Base-by-base conservation (phyloP, 345 rosid genomes). In the Geranium brycei region DNA sequence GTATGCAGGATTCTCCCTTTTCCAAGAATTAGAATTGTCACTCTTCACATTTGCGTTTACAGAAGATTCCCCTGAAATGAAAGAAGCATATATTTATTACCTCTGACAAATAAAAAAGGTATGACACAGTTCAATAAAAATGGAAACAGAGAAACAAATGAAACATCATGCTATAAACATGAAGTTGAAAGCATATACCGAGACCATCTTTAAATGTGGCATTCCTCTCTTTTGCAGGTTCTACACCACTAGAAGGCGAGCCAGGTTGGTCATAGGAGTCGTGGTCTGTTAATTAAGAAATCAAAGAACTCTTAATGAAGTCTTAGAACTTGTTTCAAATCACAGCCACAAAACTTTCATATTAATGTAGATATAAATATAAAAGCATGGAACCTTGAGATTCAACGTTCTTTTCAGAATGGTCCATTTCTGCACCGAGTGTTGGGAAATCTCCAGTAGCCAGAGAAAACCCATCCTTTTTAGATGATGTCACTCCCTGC, bases 381-480 rank as follows among this genome's bases (percentile, higher is more conserved):
- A 47, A 17, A 64, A 19, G 60, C 51, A 75, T 61, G 14, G 64
- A 68, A 93, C 97, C 99, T 87, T 84, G 86, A 60, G 83, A 77
- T 57, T 72, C 86, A 5, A 71, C 3, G 73, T 76, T 78, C 70
- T 79, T 87, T 59, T 71, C 86, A 69, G 84, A 75, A 72, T 67
- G 68, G 60, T 80, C 91, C 65, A 80, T 93, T 60, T 91, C 93
- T n/a, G 93, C 78, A 62, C 96, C 96, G 71, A 95, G 97, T 7
- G 86, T 79, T 31, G 99, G 99, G 73, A 95, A 95, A 79, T 95
- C 99, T 69, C 96, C 93, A 62, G 97, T 78, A 59, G 86, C 75
- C 75, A 88, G 79, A 69, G 97, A 84, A 82, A 95, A 95, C 61
- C 81, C 88, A 63, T 84, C 95, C 62, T 76, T 83, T 81, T 87